Evolutionary conservation across 1,284 basidiomycete genomes (phyloP).

Genomic region (Thelephora terrestris): DNA sequence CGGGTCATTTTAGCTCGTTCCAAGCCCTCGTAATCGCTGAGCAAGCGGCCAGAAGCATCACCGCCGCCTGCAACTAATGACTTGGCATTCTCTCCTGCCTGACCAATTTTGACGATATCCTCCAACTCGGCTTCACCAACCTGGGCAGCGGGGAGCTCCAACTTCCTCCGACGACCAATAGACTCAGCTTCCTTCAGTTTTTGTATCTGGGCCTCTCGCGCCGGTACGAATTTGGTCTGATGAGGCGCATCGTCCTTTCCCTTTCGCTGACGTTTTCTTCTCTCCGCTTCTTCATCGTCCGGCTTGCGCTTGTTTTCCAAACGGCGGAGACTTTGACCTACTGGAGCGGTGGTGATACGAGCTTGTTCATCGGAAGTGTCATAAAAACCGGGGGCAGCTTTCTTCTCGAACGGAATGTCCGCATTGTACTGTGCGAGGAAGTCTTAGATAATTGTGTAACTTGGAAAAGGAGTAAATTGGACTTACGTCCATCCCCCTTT

Average conservation of each 20-base stretch:
- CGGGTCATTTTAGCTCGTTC: slow-evolving; percentile 84
- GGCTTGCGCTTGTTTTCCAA: slow-evolving; percentile 90
- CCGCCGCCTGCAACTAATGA: slow-evolving; percentile 73
- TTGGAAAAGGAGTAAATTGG: background rate
- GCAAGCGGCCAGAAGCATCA: slow-evolving; percentile 76
- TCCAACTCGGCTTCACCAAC: slow-evolving; percentile 95
- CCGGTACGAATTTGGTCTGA: slow-evolving; percentile 87
- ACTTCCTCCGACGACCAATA: slow-evolving; percentile 80
- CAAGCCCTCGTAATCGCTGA: slow-evolving; percentile 89
- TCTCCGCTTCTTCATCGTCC: slow-evolving; percentile 80
- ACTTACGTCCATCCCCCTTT: slow-evolving; percentile 93
- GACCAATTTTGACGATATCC: slow-evolving; percentile 98
- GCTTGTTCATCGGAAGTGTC: slow-evolving; percentile 93
- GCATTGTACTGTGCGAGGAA: slow-evolving; percentile 75
- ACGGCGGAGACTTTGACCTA: slow-evolving; percentile 84
- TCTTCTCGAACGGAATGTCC: slow-evolving; percentile 98
- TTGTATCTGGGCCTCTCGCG: slow-evolving; percentile 93
- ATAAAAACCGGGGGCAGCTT: slow-evolving; percentile 92
- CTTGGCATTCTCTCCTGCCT: slow-evolving; percentile 83
- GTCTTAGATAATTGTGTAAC: background rate
- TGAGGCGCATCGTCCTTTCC: slow-evolving; percentile 60
- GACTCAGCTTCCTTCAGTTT: slow-evolving; percentile 94
- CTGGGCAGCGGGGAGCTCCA: slow-evolving; percentile 84
- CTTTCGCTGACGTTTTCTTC: slow-evolving; percentile 77
- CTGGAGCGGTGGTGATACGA: slow-evolving; percentile 78